These are phyloP conservation scores for Talaromyces stipitatus DNA, from an alignment of 495 filamentous ascomycete species.

Conservation along the genomic window DNA sequence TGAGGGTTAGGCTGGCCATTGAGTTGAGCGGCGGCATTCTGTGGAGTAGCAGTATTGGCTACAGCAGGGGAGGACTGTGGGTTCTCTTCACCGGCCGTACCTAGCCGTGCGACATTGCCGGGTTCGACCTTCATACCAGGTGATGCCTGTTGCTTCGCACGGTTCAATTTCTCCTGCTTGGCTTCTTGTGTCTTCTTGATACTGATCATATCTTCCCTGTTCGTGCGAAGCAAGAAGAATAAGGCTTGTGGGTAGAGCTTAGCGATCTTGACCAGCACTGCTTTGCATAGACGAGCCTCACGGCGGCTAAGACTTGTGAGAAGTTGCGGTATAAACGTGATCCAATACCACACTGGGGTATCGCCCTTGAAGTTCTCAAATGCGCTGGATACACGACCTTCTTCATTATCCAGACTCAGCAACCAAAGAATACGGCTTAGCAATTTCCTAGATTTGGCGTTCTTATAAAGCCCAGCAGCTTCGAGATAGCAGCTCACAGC, in stretches of 20 bases:
- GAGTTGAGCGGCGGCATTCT: slow-evolving; percentile 17
- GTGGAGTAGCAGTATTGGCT: slow-evolving; percentile 15
- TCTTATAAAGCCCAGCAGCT: slow-evolving; percentile 92
- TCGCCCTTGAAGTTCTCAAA: slow-evolving; percentile 96
- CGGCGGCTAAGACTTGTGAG: slow-evolving; percentile 81
- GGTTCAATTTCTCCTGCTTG: slow-evolving; percentile 59
- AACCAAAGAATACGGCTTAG: slow-evolving; percentile 96
- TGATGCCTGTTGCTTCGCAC: slow-evolving; percentile 37
- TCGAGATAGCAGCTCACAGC: slow-evolving; percentile 95
- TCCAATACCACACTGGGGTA: slow-evolving; percentile 97
- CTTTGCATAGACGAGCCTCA: slow-evolving; percentile 78
- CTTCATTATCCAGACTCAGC: slow-evolving; percentile 83
- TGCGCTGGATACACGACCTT: slow-evolving; percentile 66
- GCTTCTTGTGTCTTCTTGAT: slow-evolving; percentile 84
- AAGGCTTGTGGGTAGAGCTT: slow-evolving; percentile 91
- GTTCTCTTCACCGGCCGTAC: slow-evolving; percentile 39
- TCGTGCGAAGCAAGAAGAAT: slow-evolving; percentile 90
- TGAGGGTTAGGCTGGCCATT: slow-evolving; percentile 27
- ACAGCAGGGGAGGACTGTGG: slow-evolving; percentile 27
- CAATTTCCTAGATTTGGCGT: slow-evolving; percentile 88
- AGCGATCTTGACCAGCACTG: slow-evolving; percentile 83
- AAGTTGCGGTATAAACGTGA: slow-evolving; percentile 95
- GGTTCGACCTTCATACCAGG: slow-evolving; percentile 37
- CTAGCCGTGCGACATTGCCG: slow-evolving; percentile 32
- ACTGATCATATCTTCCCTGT: slow-evolving; percentile 83